Evolutionary conservation across 768 basidiomycete genomes (phyloP).

Genomic region (Cystobasidium tubakii): DNA sequence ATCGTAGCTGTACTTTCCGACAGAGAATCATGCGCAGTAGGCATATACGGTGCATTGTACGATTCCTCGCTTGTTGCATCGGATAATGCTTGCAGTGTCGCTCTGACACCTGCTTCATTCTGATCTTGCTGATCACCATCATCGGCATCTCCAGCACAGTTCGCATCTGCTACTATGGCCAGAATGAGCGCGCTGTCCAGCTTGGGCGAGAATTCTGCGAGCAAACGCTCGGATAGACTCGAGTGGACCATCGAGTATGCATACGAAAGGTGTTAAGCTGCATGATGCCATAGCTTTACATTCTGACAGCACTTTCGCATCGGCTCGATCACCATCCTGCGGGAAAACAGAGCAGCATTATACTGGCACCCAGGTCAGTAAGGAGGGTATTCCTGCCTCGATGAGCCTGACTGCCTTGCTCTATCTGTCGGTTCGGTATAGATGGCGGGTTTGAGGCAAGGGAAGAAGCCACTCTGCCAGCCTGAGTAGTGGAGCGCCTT

Average conservation of each 20-base stretch:
- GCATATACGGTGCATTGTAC: background rate
- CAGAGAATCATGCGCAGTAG: background rate
- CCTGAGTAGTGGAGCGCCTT: too few relatives aligned
- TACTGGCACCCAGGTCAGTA: too few relatives aligned
- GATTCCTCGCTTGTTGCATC: conserved; percentile 17
- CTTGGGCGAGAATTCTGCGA: conserved; percentile 14
- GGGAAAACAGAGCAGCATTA: too few relatives aligned
- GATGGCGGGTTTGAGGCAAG: too few relatives aligned
- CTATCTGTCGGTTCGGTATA: too few relatives aligned
- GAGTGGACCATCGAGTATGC: background rate
- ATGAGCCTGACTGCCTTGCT: too few relatives aligned
- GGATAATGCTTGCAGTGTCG: conserved; percentile 15
- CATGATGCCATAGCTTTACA: background rate
- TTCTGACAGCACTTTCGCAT: background rate
- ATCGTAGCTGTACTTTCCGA: conserved; percentile 14
- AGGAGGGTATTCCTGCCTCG: too few relatives aligned
- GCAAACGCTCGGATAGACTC: background rate
- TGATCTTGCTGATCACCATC: background rate
- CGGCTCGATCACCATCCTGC: too few relatives aligned
- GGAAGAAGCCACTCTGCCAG: too few relatives aligned
- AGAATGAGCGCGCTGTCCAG: conserved; percentile 30
- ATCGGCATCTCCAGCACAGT: too few relatives aligned
- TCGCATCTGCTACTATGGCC: conserved; percentile 20
- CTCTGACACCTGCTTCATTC: conserved; percentile 1
- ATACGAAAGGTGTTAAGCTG: background rate